phyloP scores from a whole-genome alignment of 192 early-diverging fungal genomes.

The Entomortierella chlamydospora region DNA sequence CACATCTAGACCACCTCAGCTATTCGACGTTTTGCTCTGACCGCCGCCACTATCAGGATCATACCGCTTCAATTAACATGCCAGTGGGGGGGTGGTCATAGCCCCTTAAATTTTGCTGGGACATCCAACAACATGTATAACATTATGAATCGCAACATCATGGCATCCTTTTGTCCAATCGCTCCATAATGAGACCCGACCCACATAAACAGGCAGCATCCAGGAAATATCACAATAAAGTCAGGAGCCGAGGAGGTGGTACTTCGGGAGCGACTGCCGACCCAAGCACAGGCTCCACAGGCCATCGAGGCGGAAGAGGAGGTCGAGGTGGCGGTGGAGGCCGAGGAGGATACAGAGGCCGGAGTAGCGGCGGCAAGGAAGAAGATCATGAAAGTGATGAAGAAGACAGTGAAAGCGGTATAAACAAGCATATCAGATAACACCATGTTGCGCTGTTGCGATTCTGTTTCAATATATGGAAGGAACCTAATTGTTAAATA shows the following conservation, averaged over 20 bases:
- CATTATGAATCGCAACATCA: too few species aligned
- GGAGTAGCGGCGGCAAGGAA: conserved; percentile 3
- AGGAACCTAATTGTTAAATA: too few species aligned
- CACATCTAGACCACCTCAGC: too few species aligned
- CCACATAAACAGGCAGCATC: conserved; percentile 54
- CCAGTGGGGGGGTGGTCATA: too few species aligned
- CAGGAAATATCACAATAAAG: conserved; percentile 49
- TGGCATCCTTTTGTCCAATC: neutral
- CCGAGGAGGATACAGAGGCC: conserved; percentile 25
- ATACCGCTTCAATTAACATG: too few species aligned
- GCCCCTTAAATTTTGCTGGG: too few species aligned
- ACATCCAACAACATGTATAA: too few species aligned
- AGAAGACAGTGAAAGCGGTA: conserved; percentile 13
- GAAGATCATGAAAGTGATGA: neutral
- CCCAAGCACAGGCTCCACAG: conserved; percentile 1
- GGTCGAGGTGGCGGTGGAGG: conserved; percentile 23
- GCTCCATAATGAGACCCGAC: conserved; percentile 41
- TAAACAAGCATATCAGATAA: neutral
- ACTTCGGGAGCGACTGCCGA: conserved; percentile 12
- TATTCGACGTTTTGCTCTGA: too few species aligned
- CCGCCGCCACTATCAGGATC: too few species aligned
- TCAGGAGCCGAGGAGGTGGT: conserved; percentile 22
- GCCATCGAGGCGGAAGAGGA: conserved; percentile 1
- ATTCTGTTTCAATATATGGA: too few species aligned
- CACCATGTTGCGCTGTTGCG: neutral